Evolutionary conservation across 257 asterid genomes (phyloP).

Genomic region (Misopates orontium): DNA sequence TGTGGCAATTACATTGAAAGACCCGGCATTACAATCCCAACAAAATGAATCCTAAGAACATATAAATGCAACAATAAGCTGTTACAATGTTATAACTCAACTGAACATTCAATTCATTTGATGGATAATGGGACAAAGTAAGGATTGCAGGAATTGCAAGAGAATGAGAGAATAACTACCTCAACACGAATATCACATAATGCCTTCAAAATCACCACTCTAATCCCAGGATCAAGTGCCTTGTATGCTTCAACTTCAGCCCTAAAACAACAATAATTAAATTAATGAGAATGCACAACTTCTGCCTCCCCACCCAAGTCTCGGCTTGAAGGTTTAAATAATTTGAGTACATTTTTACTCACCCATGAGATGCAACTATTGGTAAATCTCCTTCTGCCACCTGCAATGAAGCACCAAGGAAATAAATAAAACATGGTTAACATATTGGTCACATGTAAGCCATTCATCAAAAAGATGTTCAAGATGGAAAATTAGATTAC

Average conservation of each 20-base stretch:
- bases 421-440: conserved; percentile 17
- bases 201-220: conserved; percentile 94
- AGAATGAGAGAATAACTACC: conserved; percentile 49
- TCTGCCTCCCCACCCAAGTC: conserved; percentile 17
- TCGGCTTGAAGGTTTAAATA: conserved; percentile 12
- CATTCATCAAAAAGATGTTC: conserved; percentile 18
- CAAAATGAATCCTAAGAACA: neutral
- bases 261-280: conserved; percentile 42
- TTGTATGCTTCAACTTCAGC: conserved; percentile 82
- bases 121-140: conserved; percentile 9
- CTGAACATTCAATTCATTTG: conserved; percentile 1
- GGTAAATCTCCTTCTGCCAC: conserved; percentile 98
- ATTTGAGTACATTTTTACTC: conserved; percentile 34
- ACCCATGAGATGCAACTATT: conserved; percentile 98
- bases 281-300: conserved; percentile 22
- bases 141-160: conserved; percentile 21
- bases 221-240: conserved; percentile 81
- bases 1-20: too few relatives aligned
- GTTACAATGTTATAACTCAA: conserved; percentile 22
- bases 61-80: neutral
- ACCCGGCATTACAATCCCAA: neutral
- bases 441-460: conserved; percentile 21
- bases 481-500: conserved; percentile 47
- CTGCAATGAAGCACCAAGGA: conserved; percentile 46
- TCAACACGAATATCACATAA: conserved; percentile 97